Evolutionary conservation across 768 basidiomycete species (phyloP).

Genomic region (Hydnomerulius pinastri): DNA sequence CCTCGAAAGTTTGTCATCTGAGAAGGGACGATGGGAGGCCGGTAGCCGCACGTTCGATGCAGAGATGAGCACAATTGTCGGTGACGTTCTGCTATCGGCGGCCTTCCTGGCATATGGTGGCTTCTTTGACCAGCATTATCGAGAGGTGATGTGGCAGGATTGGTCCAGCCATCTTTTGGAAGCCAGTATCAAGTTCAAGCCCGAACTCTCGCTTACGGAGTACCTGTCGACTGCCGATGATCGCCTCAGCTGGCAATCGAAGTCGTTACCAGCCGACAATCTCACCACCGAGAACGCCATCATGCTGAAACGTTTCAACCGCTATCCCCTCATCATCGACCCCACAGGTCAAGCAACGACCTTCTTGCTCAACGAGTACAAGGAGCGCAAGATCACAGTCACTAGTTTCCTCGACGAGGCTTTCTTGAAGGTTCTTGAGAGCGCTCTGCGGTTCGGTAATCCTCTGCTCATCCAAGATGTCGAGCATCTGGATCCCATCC

Average conservation of each 20-base stretch:
- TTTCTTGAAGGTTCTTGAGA: slow-evolving; percentile 97
- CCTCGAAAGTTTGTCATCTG: slow-evolving; percentile 91
- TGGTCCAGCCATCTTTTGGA: slow-evolving; percentile 90
- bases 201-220: slow-evolving; percentile 89
- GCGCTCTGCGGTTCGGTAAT: slow-evolving; percentile 98
- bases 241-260: slow-evolving; percentile 93
- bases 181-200: slow-evolving; percentile 89
- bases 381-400: slow-evolving; percentile 94
- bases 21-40: slow-evolving; percentile 90
- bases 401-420: slow-evolving; percentile 99
- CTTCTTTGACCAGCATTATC: slow-evolving; percentile 98
- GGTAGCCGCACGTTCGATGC: slow-evolving; percentile 95
- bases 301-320: slow-evolving; percentile 97
- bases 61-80: slow-evolving; percentile 98
- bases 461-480: slow-evolving; percentile 97
- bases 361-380: slow-evolving; percentile 93
- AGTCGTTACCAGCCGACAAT: slow-evolving; percentile 93
- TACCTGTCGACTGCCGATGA: slow-evolving; percentile 98
- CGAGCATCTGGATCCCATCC: slow-evolving; percentile 94
- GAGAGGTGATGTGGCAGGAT: slow-evolving; percentile 95
- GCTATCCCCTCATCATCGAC: slow-evolving; percentile 97
- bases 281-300: slow-evolving; percentile 99
- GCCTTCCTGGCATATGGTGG: slow-evolving; percentile 97
- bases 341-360: slow-evolving; percentile 96
- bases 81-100: slow-evolving; percentile 92